Percentiles rank a stretch among this genome's conserved stretches.
phyloP scores from a whole-genome alignment of 106 monocot species.

The Vanilla planifolia region DNA sequence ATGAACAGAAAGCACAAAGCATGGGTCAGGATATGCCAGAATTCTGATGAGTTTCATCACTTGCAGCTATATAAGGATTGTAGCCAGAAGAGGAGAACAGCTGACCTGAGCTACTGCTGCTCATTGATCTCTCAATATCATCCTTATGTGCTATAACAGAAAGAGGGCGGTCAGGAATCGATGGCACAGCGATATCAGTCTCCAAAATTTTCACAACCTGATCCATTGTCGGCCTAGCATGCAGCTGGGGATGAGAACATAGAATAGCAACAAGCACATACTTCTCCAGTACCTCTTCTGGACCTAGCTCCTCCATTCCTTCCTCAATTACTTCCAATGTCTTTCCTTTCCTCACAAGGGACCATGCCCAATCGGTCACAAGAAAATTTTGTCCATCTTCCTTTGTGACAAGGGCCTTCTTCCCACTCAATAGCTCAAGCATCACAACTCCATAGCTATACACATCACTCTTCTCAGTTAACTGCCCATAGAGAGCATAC shows the following conservation, averaged over 20 bases:
- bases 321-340: constrained; percentile 67
- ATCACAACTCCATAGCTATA: constrained; percentile 83
- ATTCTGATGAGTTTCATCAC: constrained; percentile 12
- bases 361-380: constrained; percentile 89
- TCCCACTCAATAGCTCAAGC: constrained; percentile 89
- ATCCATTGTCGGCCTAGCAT: constrained; percentile 90
- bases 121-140: constrained; percentile 72
- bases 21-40: neutral
- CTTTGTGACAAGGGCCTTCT: constrained; percentile 39
- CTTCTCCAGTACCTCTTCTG: constrained; percentile 64
- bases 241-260: constrained; percentile 76
- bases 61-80: constrained; percentile 25
- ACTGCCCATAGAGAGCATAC: constrained; percentile 85
- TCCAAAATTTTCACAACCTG: constrained; percentile 78
- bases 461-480: constrained; percentile 91
- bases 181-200: constrained; percentile 33
- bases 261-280: constrained; percentile 74
- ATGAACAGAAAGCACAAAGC: neutral
- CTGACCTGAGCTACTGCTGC: constrained; percentile 63
- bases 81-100: constrained; percentile 50
- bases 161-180: constrained; percentile 75
- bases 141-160: constrained; percentile 45
- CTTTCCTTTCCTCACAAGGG: constrained; percentile 49
- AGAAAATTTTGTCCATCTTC: constrained; percentile 37
- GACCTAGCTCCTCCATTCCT: constrained; percentile 59